Conservation (phyloP, 2,329 filamentous ascomycete species). For the Dothideomycetidae sp. region DNA sequence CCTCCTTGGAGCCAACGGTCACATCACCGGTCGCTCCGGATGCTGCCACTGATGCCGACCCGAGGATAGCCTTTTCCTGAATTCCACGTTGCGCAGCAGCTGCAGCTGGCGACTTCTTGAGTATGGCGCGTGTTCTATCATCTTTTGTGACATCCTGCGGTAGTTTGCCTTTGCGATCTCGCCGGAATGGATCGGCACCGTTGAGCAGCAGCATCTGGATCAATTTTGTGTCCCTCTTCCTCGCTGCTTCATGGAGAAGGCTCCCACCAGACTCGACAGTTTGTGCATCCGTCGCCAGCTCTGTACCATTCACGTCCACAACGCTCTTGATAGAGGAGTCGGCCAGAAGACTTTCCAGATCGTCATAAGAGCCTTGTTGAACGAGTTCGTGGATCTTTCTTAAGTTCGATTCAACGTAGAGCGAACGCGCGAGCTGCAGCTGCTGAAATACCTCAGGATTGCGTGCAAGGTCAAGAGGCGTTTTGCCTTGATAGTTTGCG, state of each 20-base stretch:
- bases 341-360: constrained; percentile 64
- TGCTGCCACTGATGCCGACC: constrained; percentile 44
- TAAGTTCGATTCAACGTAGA: constrained; percentile 79
- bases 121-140: constrained; percentile 69
- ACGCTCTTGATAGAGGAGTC: constrained; percentile 75
- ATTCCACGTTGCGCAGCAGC: constrained; percentile 89
- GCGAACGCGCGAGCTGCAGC: constrained; percentile 73
- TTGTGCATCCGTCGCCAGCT: constrained; percentile 66
- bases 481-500: constrained; percentile 68
- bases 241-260: constrained; percentile 80
- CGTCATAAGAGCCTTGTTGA: constrained; percentile 56
- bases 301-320: constrained; percentile 82
- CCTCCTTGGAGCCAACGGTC: constrained; percentile 57
- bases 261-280: constrained; percentile 80
- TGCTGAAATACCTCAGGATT: constrained; percentile 94
- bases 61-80: constrained; percentile 91
- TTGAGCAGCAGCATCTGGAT: constrained; percentile 86
- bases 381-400: constrained; percentile 73
- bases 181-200: constrained; percentile 86
- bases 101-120: constrained; percentile 89
- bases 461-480: constrained; percentile 75
- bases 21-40: constrained; percentile 17
- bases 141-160: constrained; percentile 95
- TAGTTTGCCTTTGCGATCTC: constrained; percentile 88
- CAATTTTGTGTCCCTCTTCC: constrained; percentile 71